Conservation (phyloP, 768 basidiomycete genomes). For the Calvatia gigantea region DNA sequence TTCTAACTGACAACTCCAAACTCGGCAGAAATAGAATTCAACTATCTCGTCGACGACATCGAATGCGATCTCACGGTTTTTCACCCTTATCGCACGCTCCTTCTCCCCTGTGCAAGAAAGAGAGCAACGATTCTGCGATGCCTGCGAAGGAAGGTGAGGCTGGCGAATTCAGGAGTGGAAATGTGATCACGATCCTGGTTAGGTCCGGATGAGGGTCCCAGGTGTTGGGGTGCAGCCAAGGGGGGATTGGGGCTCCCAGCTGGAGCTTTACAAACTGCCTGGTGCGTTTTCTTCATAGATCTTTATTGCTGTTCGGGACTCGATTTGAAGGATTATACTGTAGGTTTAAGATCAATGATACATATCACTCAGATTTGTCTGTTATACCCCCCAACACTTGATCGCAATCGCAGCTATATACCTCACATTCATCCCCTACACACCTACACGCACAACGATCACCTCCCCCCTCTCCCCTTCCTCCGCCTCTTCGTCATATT, state of each 20-base stretch:
- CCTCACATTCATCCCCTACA: slow-evolving; percentile 76
- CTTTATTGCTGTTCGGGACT: too few species aligned
- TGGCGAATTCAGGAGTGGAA: slow-evolving; percentile 32
- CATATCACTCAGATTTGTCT: slow-evolving; percentile 91
- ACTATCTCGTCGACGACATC: slow-evolving; percentile 94
- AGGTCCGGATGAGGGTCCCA: slow-evolving; percentile 46
- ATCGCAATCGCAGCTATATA: slow-evolving; percentile 92
- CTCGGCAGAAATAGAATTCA: slow-evolving; percentile 99
- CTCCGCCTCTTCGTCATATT: too few species aligned
- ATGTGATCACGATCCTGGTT: slow-evolving; percentile 23
- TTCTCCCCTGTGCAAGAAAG: slow-evolving; percentile 72
- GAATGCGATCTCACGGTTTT: slow-evolving; percentile 93
- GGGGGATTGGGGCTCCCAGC: slow-evolving; percentile 76
- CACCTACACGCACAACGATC: slow-evolving; percentile 38
- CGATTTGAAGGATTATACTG: not conserved
- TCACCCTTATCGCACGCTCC: slow-evolving; percentile 91
- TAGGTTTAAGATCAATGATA: slow-evolving; percentile 97
- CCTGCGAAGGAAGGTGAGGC: slow-evolving; percentile 51
- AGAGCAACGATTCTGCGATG: slow-evolving; percentile 27
- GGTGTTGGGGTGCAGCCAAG: slow-evolving; percentile 80
- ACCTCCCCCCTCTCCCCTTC: slow-evolving; percentile 14
- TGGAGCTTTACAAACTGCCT: slow-evolving; percentile 83
- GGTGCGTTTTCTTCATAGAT: slow-evolving; percentile 52
- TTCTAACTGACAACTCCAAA: slow-evolving; percentile 84
- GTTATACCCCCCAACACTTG: slow-evolving; percentile 91